Evolutionary conservation across 164 flowering plant genomes (phyloP), one percentile per base, ranked within the genome.

Genomic region (Vitis amurensis): DNA sequence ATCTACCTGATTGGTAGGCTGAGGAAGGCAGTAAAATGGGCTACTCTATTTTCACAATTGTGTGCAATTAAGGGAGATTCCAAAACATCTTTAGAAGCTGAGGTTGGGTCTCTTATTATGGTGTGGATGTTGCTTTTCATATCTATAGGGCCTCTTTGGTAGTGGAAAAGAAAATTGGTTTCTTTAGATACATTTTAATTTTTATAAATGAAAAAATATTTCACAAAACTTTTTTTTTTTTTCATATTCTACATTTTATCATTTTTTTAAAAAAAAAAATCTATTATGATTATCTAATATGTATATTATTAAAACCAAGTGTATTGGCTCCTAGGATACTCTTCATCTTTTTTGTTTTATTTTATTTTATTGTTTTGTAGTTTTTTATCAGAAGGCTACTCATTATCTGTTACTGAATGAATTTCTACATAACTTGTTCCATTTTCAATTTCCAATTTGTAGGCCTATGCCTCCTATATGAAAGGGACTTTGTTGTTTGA

Each of bases 391-490:
- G 44, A 37, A 37, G 44, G 44, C 44, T 37, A 37, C 13, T 31
- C 23, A 6, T 49, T 50, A 9, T 64, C 55, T 23, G 13, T 19
- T 8, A 27, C 17, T 9, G 8, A 27, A 27, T 53, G 7, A 29
- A 16, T 2, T 66, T 23, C 12, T n/a, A n/a, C 59, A 65, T 27
- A 17, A 13, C 30, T 66, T 66, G 27, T 37, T 49, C 14, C 30
- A 57, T 50, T 44, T 57, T 61, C 47, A 23, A 37, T 58, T 66
- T 59, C 56, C 16, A 19, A 66, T 76, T 29, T 70, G 73, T 85
- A 95, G 99, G 99, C 97, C 11, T 95, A 95, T 84, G 96, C 98
- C 13, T 86, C 97, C 49, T 95, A 86, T 74, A 91, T 95, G 97
- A 90, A 90, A 75, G 99, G 98, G 58, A 87, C 47, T 72, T 74